Conservation (phyloP, 495 filamentous ascomycete genomes). For the Trypethelium eluteriae region DNA sequence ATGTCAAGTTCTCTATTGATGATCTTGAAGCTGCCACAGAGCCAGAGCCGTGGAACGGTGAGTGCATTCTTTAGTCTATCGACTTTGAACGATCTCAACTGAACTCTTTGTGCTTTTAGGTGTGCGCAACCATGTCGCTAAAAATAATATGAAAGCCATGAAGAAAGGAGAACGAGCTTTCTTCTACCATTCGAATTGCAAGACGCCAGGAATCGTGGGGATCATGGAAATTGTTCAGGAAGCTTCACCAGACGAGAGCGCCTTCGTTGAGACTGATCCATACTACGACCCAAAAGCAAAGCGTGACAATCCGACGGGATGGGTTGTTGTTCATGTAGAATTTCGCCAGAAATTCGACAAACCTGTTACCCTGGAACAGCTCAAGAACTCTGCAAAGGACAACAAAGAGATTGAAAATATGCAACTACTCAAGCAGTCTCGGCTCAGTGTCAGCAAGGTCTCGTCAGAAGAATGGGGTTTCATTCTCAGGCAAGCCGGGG, state of each 20-base stretch:
- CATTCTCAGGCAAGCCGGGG: conserved; percentile 44
- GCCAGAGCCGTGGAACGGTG: conserved; percentile 88
- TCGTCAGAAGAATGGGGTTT: conserved; percentile 69
- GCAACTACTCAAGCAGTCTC: conserved; percentile 68
- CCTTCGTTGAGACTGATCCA: conserved; percentile 66
- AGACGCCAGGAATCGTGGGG: conserved; percentile 83
- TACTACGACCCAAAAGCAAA: conserved; percentile 75
- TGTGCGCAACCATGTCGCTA: conserved; percentile 57
- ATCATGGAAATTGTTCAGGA: conserved; percentile 86
- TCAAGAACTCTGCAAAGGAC: conserved; percentile 53
- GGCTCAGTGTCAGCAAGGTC: conserved; percentile 80
- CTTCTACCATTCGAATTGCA: conserved; percentile 97
- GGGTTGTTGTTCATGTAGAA: conserved; percentile 80
- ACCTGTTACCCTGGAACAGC: conserved; percentile 62
- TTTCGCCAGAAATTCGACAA: conserved; percentile 73
- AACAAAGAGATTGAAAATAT: conserved; percentile 67
- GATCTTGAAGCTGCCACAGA: conserved; percentile 61
- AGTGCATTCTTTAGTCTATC: neutral
- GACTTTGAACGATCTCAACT: neutral
- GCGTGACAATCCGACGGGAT: conserved; percentile 66
- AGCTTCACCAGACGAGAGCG: conserved; percentile 68
- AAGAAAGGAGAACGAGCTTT: conserved; percentile 85
- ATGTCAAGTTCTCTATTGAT: conserved; percentile 92
- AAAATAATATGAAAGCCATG: conserved; percentile 86
- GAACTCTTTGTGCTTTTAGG: conserved; percentile 31